Evolutionary conservation across 2,329 filamentous ascomycete species (phyloP).

Genomic region (Neophaeococcomyces mojaviensis): DNA sequence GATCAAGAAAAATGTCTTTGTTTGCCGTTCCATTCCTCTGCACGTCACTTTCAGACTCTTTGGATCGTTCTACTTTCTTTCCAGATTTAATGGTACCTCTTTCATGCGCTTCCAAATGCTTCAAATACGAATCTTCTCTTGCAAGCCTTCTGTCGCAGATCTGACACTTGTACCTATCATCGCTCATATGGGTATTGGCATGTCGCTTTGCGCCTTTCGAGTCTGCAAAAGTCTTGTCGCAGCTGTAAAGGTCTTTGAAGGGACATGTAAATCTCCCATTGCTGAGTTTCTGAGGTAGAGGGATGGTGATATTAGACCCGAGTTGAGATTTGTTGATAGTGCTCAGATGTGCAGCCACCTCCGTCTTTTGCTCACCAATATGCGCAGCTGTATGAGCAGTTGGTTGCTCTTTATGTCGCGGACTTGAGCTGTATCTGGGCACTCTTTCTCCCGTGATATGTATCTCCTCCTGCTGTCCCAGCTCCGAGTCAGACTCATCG

Average conservation of each 20-base stretch:
- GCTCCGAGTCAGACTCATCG: background rate
- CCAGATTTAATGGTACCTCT: background rate
- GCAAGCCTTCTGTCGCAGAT: constrained; percentile 14
- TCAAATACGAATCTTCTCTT: constrained; percentile 11
- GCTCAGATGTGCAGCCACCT: background rate
- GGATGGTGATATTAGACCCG: background rate
- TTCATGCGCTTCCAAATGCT: constrained; percentile 14
- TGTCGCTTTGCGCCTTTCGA: constrained; percentile 15
- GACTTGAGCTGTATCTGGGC: background rate
- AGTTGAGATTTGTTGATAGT: background rate
- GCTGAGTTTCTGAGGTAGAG: background rate
- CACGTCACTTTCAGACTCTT: background rate
- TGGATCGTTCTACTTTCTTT: background rate
- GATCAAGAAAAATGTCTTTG: background rate
- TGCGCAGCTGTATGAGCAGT: background rate
- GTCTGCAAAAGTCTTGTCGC: constrained; percentile 14
- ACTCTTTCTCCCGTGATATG: background rate
- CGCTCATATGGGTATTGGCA: constrained; percentile 10
- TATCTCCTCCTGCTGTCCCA: background rate
- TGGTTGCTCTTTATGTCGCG: background rate
- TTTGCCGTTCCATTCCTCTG: too few species aligned
- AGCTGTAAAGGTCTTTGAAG: constrained; percentile 9
- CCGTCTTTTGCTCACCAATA: background rate
- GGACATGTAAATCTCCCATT: constrained; percentile 15
- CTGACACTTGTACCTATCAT: constrained; percentile 10